Conservation (phyloP, 2,329 filamentous ascomycete species). For the Apiospora phragmitis region DNA sequence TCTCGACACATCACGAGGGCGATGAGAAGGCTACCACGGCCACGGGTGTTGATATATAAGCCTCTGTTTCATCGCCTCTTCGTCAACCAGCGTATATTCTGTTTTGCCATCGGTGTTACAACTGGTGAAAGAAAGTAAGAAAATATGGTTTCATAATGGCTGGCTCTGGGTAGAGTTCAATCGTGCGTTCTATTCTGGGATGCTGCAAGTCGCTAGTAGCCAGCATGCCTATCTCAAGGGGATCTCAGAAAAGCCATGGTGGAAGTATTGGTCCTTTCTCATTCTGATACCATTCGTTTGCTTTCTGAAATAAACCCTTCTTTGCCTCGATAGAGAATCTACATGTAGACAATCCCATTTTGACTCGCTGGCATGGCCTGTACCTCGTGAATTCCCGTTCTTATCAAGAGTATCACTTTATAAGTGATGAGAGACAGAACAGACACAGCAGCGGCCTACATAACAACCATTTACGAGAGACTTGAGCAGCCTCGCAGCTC, state of each 20-base stretch:
- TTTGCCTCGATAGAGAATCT: background rate
- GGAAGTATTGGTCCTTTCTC: background rate
- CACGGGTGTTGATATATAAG: background rate
- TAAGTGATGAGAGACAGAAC: too few species aligned
- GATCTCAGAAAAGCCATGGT: background rate
- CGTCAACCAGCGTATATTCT: background rate
- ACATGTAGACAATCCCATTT: background rate
- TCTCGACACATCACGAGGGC: background rate
- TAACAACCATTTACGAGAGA: background rate
- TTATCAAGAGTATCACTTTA: background rate
- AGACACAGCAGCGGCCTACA: background rate
- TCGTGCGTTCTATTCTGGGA: background rate
- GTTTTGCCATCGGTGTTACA: background rate
- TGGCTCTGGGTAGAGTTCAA: background rate
- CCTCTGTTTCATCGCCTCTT: background rate
- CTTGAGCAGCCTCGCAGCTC: background rate
- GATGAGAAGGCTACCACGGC: background rate
- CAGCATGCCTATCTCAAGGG: background rate
- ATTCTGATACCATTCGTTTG: constrained; percentile 12
- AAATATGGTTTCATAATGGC: background rate
- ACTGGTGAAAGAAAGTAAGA: background rate
- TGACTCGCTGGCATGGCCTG: background rate
- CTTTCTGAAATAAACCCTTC: constrained; percentile 3
- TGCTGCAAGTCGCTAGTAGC: background rate
- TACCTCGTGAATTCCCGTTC: background rate